Evolutionary conservation across 345 rosid genomes (phyloP).

Genomic region (Euphorbia tirucalli): DNA sequence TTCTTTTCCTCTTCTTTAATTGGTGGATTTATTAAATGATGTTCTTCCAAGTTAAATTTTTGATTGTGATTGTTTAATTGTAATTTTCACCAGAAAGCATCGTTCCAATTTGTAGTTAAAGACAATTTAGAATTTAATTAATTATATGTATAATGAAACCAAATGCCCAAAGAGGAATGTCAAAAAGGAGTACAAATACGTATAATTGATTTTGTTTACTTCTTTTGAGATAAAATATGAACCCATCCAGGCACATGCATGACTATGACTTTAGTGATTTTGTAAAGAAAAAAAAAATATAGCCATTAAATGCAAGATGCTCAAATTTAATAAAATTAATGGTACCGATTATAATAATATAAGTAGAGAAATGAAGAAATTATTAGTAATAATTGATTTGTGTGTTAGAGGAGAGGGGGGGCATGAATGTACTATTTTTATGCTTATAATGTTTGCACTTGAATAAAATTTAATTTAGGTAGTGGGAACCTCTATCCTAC

Average conservation of each 20-base stretch:
- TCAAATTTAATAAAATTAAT: no score
- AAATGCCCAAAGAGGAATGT: neutral
- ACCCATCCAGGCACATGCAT: slow-evolving; percentile 2
- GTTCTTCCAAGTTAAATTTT: no score
- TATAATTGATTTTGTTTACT: neutral
- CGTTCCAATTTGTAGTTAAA: neutral
- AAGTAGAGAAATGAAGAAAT: no score
- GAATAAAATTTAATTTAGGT: no score
- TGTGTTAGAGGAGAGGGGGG: slow-evolving; percentile 2
- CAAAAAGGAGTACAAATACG: neutral
- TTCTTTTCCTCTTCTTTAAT: no score
- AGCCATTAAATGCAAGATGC: neutral
- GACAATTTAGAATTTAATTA: neutral
- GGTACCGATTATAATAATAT: no score
- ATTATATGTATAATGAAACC: neutral
- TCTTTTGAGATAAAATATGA: neutral
- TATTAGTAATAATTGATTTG: neutral
- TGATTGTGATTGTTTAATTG: no score
- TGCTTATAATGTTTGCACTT: neutral
- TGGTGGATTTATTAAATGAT: no score
- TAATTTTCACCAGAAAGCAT: no score
- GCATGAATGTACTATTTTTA: no score
- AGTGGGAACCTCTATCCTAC: no score
- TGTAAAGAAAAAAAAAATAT: neutral
- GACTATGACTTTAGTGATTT: no score